A percentile compares a stretch with the other conserved stretches of the same genome.
Evolutionary conservation across 257 asterid species (phyloP).

Genomic region (Salvia rosmarinus): DNA sequence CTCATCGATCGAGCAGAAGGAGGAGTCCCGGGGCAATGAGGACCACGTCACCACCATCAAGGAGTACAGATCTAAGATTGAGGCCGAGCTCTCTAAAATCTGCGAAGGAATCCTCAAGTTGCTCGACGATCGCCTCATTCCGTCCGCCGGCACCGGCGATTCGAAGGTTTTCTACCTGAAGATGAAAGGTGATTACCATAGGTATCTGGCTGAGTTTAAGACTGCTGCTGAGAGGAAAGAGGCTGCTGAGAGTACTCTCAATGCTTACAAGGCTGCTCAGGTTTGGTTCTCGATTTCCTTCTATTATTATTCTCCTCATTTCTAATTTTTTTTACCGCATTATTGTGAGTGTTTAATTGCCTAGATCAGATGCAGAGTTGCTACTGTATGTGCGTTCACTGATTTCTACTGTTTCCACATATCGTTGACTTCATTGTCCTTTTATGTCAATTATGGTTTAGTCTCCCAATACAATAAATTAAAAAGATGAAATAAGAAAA

Average conservation of each 20-base stretch:
- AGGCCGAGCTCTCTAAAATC: conserved; percentile 43
- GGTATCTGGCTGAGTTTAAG: conserved; percentile 49
- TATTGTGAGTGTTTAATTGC: neutral
- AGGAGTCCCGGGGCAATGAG: conserved; percentile 46
- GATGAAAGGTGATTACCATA: conserved; percentile 50
- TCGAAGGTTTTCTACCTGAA: conserved; percentile 47
- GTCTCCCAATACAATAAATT: neutral
- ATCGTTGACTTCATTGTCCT: conserved; percentile 14
- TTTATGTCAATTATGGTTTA: neutral
- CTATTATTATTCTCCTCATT: neutral
- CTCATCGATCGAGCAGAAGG: conserved; percentile 51
- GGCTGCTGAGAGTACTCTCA: conserved; percentile 53
- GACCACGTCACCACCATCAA: conserved; percentile 43
- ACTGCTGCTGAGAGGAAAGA: conserved; percentile 48
- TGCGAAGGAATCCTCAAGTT: conserved; percentile 45
- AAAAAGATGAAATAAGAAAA: neutral
- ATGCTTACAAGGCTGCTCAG: conserved; percentile 52
- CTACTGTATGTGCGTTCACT: neutral
- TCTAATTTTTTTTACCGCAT: neutral
- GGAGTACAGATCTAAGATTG: conserved; percentile 47
- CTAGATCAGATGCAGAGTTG: conserved; percentile 14
- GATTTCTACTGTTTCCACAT: neutral
- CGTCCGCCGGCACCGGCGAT: conserved; percentile 43
- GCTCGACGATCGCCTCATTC: conserved; percentile 42
- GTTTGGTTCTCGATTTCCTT: conserved; percentile 19